phyloP scores from a whole-genome alignment of 371 early-diverging fungal genomes.

The Actinomortierella wolfii region DNA sequence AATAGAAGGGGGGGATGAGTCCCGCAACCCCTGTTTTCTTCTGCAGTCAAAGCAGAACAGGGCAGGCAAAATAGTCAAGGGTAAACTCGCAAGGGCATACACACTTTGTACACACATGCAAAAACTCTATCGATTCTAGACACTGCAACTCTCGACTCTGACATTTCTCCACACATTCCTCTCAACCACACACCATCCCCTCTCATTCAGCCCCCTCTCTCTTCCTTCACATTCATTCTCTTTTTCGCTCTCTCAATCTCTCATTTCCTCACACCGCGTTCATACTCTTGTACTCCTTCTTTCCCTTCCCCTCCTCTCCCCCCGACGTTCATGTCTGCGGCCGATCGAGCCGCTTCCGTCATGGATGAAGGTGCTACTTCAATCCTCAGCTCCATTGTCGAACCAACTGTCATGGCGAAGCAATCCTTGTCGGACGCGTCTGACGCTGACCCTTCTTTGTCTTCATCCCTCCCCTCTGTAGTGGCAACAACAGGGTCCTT shows the following conservation, averaged over 20 bases:
- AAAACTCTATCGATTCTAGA: too few species aligned
- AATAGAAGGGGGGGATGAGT: too few species aligned
- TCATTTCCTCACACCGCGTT: not conserved
- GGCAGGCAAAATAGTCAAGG: too few species aligned
- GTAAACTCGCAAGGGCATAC: too few species aligned
- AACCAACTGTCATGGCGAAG: not conserved
- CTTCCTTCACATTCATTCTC: not conserved
- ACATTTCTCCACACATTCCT: too few species aligned
- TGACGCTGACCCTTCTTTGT: not conserved
- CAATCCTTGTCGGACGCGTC: not conserved
- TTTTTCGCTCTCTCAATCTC: not conserved
- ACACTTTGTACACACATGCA: too few species aligned
- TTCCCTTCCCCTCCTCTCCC: not conserved
- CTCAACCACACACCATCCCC: not conserved
- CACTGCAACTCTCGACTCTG: too few species aligned
- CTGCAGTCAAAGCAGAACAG: too few species aligned
- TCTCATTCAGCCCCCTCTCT: not conserved
- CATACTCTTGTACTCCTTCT: not conserved
- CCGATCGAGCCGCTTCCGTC: too few species aligned
- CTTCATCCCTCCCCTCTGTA: not conserved
- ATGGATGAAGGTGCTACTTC: not conserved
- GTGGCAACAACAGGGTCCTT: slow-evolving; percentile 16
- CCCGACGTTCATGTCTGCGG: not conserved
- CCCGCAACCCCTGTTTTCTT: too few species aligned
- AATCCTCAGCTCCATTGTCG: not conserved